Percentiles rank a stretch among this genome's conserved stretches.
Evolutionary conservation across 2,329 filamentous ascomycete species (phyloP).

Genomic region (Pseudogymnoascus sp.): DNA sequence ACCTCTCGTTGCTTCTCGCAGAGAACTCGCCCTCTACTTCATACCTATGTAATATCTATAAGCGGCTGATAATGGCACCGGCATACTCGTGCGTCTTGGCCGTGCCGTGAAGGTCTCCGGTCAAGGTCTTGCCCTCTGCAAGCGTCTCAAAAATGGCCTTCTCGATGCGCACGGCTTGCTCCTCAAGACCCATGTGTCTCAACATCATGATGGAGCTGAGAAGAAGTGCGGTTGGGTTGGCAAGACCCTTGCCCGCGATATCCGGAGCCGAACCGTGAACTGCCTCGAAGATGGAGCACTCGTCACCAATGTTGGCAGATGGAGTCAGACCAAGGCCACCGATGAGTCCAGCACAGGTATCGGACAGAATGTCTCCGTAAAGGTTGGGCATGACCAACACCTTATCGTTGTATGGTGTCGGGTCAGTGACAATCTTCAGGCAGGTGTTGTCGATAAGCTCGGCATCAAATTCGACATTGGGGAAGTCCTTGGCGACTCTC

Average conservation of each 20-base stretch:
- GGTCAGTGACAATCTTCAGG: slow-evolving; percentile 97
- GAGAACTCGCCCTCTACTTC: neutral
- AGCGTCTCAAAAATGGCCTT: slow-evolving; percentile 91
- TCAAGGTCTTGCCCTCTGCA: slow-evolving; percentile 92
- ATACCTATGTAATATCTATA: slow-evolving; percentile 28
- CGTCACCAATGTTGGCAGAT: slow-evolving; percentile 96
- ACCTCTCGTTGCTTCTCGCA: neutral
- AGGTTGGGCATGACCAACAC: slow-evolving; percentile 97
- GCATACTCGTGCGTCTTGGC: slow-evolving; percentile 95
- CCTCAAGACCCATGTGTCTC: slow-evolving; percentile 88
- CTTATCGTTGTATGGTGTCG: slow-evolving; percentile 96
- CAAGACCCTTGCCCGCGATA: slow-evolving; percentile 90
- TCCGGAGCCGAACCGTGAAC: slow-evolving; percentile 96
- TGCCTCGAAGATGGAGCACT: slow-evolving; percentile 99
- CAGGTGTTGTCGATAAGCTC: slow-evolving; percentile 99
- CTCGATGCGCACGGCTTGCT: slow-evolving; percentile 83
- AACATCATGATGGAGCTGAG: slow-evolving; percentile 99
- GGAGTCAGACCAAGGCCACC: slow-evolving; percentile 95
- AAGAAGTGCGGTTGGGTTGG: slow-evolving; percentile 94
- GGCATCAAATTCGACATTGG: slow-evolving; percentile 89
- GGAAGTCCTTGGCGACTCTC: slow-evolving; percentile 90
- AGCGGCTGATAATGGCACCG: slow-evolving; percentile 67
- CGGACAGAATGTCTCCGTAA: slow-evolving; percentile 98
- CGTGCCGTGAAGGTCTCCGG: slow-evolving; percentile 92
- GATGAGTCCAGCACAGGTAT: slow-evolving; percentile 98